Percentiles rank a stretch among this genome's conserved stretches.
Evolutionary conservation across 148 eudicot species (phyloP).

Genomic region (Chenopodium suecicum): DNA sequence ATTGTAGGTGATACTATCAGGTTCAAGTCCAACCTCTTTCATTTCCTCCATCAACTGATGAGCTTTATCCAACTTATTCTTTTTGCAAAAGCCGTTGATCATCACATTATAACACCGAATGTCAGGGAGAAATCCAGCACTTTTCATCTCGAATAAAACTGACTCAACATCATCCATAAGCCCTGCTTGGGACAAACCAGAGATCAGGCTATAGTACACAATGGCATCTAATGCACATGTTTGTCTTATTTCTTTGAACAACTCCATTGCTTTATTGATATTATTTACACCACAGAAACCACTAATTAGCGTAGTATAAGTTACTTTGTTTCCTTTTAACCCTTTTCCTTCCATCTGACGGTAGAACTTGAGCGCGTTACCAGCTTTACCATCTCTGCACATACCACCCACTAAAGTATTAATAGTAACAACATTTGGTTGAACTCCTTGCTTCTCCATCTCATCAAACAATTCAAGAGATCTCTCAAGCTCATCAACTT

Average conservation of each 20-base stretch:
- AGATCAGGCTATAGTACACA: conserved; percentile 59
- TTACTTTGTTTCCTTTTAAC: conserved; percentile 50
- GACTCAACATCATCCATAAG: conserved; percentile 58
- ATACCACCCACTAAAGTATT: conserved; percentile 67
- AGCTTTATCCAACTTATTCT: conserved; percentile 50
- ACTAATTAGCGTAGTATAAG: conserved; percentile 59
- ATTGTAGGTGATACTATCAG: conserved; percentile 67
- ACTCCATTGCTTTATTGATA: conserved; percentile 51
- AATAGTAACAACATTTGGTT: conserved; percentile 52
- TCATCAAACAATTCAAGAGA: conserved; percentile 53
- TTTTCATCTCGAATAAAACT: conserved; percentile 51
- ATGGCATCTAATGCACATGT: conserved; percentile 58
- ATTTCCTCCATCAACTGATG: conserved; percentile 35
- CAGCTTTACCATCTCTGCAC: conserved; percentile 62
- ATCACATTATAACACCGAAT: conserved; percentile 58
- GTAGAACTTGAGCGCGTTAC: conserved; percentile 59
- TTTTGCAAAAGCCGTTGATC: conserved; percentile 70
- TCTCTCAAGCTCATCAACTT: conserved; percentile 55
- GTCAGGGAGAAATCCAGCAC: conserved; percentile 68
- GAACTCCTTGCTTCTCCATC: conserved; percentile 54
- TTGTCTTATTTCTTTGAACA: conserved; percentile 58
- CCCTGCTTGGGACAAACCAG: conserved; percentile 57
- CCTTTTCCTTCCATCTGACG: conserved; percentile 56
- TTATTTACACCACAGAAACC: conserved; percentile 71
- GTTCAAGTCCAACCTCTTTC: conserved; percentile 47